These are phyloP conservation scores for Theobroma grandiflorum DNA, from an alignment of 441 rosid genomes.

Conservation along the genomic window DNA sequence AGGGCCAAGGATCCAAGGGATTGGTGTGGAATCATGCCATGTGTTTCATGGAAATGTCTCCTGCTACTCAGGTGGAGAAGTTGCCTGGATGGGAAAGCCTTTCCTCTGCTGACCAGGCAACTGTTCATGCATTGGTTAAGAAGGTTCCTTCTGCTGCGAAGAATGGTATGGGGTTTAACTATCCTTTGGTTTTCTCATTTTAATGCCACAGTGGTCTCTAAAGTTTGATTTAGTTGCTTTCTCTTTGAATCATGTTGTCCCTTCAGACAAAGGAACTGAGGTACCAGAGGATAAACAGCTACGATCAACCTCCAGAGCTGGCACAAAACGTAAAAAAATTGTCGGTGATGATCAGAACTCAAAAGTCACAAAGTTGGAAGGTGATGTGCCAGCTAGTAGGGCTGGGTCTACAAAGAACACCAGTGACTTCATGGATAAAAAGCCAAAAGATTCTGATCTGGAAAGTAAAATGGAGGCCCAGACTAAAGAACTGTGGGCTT, in stretches of 20 bases:
- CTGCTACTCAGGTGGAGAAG: constrained; percentile 65
- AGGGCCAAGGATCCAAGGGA: constrained; percentile 77
- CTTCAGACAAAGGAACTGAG: constrained; percentile 41
- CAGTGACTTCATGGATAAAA: constrained; percentile 23
- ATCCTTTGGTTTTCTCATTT: neutral
- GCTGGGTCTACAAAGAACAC: constrained; percentile 36
- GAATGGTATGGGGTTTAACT: constrained; percentile 49
- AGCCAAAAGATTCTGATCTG: constrained; percentile 43
- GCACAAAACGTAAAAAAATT: constrained; percentile 68
- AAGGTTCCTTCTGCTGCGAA: constrained; percentile 47
- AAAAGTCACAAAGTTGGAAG: constrained; percentile 63
- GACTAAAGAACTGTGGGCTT: constrained; percentile 81
- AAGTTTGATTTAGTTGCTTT: constrained; percentile 25
- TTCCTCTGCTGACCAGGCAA: constrained; percentile 64
- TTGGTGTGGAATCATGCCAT: constrained; percentile 85
- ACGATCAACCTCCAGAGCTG: constrained; percentile 53
- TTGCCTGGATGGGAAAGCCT: constrained; percentile 83
- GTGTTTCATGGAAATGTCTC: constrained; percentile 66
- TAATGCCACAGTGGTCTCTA: neutral
- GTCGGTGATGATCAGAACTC: constrained; percentile 51
- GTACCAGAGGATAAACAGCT: constrained; percentile 42
- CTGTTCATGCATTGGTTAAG: constrained; percentile 59
- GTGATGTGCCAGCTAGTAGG: constrained; percentile 48
- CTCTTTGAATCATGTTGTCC: constrained; percentile 32
- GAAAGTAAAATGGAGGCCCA: constrained; percentile 79